Evolutionary conservation across 108 stramenopile genomes (phyloP).

Genomic region (Skeletonema grethae): DNA sequence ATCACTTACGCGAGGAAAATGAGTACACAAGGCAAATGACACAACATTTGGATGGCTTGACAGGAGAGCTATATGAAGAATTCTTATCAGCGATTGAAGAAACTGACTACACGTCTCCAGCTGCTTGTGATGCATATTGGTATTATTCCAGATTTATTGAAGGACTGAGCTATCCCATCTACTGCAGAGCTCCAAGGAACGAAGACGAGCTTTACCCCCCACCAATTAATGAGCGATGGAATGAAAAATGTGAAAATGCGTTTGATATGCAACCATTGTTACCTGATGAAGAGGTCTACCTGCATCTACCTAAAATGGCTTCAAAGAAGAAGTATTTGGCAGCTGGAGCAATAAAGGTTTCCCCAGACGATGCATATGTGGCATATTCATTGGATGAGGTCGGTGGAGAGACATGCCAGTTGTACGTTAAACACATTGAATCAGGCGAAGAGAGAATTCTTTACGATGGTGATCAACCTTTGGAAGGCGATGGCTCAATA

Average conservation of each 20-base stretch:
- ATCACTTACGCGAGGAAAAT: conserved; percentile 87
- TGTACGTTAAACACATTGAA: conserved; percentile 73
- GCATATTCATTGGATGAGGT: conserved; percentile 90
- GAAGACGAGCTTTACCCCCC: conserved; percentile 33
- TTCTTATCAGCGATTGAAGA: conserved; percentile 60
- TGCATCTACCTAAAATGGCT: conserved; percentile 91
- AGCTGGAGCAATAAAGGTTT: conserved; percentile 60
- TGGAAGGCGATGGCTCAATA: conserved; percentile 64
- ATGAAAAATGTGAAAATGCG: conserved; percentile 53
- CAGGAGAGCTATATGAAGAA: conserved; percentile 70
- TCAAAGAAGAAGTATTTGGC: conserved; percentile 82
- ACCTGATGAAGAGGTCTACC: conserved; percentile 69
- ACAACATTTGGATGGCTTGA: conserved; percentile 62
- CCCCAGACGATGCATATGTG: conserved; percentile 67
- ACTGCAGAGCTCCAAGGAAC: conserved; percentile 78
- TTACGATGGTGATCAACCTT: conserved; percentile 46
- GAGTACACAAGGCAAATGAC: conserved; percentile 69
- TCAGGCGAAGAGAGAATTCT: conserved; percentile 62
- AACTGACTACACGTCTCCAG: conserved; percentile 88
- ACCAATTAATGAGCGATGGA: conserved; percentile 27
- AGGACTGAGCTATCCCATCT: conserved; percentile 84
- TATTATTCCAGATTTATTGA: conserved; percentile 92
- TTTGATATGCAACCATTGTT: conserved; percentile 43
- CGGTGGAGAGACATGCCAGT: conserved; percentile 90
- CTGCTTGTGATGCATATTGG: conserved; percentile 45